phyloP scores from a whole-genome alignment of 2,329 filamentous ascomycete species.

The Trichoderma oligosporum region DNA sequence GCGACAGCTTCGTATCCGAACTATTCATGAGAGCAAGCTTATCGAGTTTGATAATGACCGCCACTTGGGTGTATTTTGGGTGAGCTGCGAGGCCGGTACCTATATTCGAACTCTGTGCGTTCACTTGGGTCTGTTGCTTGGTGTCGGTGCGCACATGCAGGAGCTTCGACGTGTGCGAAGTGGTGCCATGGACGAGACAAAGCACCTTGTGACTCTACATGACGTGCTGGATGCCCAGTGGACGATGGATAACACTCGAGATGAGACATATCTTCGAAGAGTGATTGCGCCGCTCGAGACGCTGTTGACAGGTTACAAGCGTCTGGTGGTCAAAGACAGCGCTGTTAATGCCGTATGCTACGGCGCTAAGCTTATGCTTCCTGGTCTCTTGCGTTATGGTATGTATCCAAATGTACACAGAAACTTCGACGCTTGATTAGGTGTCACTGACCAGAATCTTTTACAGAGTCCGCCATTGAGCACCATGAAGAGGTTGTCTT shows the following conservation, averaged over 20 bases:
- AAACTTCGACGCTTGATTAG: not conserved
- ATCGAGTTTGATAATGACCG: conserved; percentile 98
- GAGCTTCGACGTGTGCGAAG: conserved; percentile 90
- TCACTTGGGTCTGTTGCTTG: conserved; percentile 70
- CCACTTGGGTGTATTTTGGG: conserved; percentile 97
- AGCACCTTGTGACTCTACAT: conserved; percentile 87
- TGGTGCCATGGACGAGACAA: conserved; percentile 90
- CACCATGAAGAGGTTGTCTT: conserved; percentile 94
- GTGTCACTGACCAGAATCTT: conserved; percentile 26
- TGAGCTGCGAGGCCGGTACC: conserved; percentile 94
- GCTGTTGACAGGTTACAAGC: conserved; percentile 88
- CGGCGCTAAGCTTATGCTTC: conserved; percentile 98
- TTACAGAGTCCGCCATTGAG: conserved; percentile 78
- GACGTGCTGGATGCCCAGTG: conserved; percentile 86
- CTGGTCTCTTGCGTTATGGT: conserved; percentile 89
- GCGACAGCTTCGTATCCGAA: conserved; percentile 95
- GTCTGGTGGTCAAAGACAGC: conserved; percentile 86
- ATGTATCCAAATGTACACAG: conserved; percentile 36
- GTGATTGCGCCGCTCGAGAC: conserved; percentile 93
- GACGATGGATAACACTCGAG: conserved; percentile 90
- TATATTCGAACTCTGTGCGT: conserved; percentile 99
- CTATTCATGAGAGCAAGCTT: conserved; percentile 95
- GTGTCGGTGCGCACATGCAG: conserved; percentile 97
- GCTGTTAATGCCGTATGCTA: conserved; percentile 94
- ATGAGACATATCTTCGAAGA: conserved; percentile 85